These are phyloP conservation scores for Cladosporium sp. DNA, from an alignment of 2,329 filamentous ascomycete genomes.

Conservation along the genomic window DNA sequence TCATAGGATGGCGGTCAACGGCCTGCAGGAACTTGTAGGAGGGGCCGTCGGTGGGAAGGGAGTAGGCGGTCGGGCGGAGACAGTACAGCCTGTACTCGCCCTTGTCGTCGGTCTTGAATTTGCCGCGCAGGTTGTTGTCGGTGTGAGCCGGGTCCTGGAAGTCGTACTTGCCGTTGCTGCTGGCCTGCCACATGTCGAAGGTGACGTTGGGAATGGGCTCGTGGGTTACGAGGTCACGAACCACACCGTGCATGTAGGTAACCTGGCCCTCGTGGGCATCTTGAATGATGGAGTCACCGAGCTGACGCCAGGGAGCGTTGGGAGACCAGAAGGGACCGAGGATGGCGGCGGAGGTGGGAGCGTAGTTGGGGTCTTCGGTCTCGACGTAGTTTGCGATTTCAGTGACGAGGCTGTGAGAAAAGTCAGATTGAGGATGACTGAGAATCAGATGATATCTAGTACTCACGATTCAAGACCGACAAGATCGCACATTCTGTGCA, in stretches of 20 bases:
- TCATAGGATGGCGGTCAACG: conserved; percentile 54
- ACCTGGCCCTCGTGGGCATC: conserved; percentile 54
- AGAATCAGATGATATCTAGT: not conserved
- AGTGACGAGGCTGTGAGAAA: conserved; percentile 49
- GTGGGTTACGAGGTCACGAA: conserved; percentile 59
- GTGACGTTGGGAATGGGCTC: conserved; percentile 60
- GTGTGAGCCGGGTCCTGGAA: conserved; percentile 65
- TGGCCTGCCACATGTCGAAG: conserved; percentile 74
- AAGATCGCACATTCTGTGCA: conserved; percentile 66
- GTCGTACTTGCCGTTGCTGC: conserved; percentile 64
- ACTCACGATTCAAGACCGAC: conserved; percentile 66
- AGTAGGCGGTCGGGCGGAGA: conserved; percentile 67
- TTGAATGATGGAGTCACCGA: conserved; percentile 62
- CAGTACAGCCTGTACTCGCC: conserved; percentile 70
- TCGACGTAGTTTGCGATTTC: conserved; percentile 59
- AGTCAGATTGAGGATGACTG: not conserved
- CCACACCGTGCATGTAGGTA: conserved; percentile 62
- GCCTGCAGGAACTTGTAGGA: conserved; percentile 47
- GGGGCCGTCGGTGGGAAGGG: conserved; percentile 59
- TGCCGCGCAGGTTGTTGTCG: conserved; percentile 69
- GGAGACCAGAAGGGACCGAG: conserved; percentile 75
- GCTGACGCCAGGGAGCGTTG: conserved; percentile 64
- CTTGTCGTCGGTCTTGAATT: conserved; percentile 64
- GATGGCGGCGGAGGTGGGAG: conserved; percentile 68
- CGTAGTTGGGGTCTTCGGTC: conserved; percentile 54